Evolutionary conservation across 768 basidiomycete species (phyloP).

Genomic region (Hericium erinaceus): DNA sequence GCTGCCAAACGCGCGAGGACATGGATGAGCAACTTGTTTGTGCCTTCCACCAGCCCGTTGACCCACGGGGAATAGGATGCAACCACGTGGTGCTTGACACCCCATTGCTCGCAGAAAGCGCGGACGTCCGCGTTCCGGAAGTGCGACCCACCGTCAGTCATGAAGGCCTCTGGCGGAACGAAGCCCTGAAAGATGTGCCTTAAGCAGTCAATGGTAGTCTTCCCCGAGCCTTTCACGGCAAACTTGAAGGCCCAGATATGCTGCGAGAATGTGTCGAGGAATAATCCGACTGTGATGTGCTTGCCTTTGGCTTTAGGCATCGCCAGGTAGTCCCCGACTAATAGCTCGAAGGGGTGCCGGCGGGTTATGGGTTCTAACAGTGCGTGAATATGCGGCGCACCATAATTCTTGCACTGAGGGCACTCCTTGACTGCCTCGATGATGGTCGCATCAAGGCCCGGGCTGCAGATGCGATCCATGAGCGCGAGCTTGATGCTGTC

Average conservation of each 20-base stretch:
- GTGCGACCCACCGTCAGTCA: slow-evolving; percentile 29
- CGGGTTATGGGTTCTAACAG: slow-evolving; percentile 7
- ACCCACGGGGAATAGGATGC: slow-evolving; percentile 30
- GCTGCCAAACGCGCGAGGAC: no score
- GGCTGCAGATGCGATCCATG: no score
- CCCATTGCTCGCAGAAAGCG: slow-evolving; percentile 20
- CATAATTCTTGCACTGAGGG: slow-evolving; percentile 19
- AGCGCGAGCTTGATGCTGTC: no score
- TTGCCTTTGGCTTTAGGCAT: slow-evolving; percentile 26
- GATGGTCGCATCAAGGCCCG: no score
- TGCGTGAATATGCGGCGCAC: slow-evolving; percentile 21
- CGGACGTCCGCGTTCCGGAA: slow-evolving; percentile 27
- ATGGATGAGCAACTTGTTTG: no score
- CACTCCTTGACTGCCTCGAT: no score
- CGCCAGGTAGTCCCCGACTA: slow-evolving; percentile 27
- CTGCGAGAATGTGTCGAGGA: slow-evolving; percentile 20
- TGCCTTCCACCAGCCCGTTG: slow-evolving; percentile 26
- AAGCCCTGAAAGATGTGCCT: slow-evolving; percentile 18
- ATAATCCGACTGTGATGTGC: slow-evolving; percentile 20
- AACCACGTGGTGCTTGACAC: background rate
- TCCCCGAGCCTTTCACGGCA: slow-evolving; percentile 20
- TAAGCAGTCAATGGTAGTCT: slow-evolving; percentile 18
- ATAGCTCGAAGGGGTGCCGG: slow-evolving; percentile 13
- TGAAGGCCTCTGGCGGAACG: slow-evolving; percentile 22
- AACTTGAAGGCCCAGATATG: slow-evolving; percentile 20